These are phyloP conservation scores for Fusarium tricinctum DNA, from an alignment of 2,329 filamentous ascomycete species.

Conservation along the genomic window DNA sequence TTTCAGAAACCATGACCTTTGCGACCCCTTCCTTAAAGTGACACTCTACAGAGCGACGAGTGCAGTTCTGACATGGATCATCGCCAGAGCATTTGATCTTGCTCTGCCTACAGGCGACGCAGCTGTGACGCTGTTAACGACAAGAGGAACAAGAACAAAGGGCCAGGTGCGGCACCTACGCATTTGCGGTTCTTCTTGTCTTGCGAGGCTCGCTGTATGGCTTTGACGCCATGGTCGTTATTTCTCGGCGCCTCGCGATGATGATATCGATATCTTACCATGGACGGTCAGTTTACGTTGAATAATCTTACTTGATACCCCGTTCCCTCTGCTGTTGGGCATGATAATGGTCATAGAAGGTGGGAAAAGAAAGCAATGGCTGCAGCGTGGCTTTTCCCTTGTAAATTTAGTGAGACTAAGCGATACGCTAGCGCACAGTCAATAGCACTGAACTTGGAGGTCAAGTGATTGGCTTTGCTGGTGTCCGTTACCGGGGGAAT, in stretches of 20 bases:
- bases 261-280: slow-evolving; percentile 6
- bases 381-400: slow-evolving; percentile 17
- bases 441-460: neutral
- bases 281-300: neutral
- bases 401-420: slow-evolving; percentile 1
- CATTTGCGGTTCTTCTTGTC: slow-evolving; percentile 49
- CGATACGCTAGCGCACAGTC: slow-evolving; percentile 8
- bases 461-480: slow-evolving; percentile 14
- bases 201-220: slow-evolving; percentile 36
- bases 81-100: slow-evolving; percentile 56
- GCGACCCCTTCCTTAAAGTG: slow-evolving; percentile 50
- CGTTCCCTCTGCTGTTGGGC: neutral
- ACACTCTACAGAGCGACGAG: slow-evolving; percentile 51
- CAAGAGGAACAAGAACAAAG: neutral
- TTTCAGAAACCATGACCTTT: slow-evolving; percentile 53
- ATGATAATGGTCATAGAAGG: slow-evolving; percentile 14
- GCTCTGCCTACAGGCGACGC: slow-evolving; percentile 52
- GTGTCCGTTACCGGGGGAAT: slow-evolving; percentile 36
- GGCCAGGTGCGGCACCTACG: slow-evolving; percentile 25
- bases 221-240: slow-evolving; percentile 28
- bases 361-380: slow-evolving; percentile 12
- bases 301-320: neutral
- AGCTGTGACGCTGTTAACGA: slow-evolving; percentile 40
- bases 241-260: neutral
- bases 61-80: slow-evolving; percentile 53